Base-by-base conservation (phyloP, 495 filamentous ascomycete species). In the Penicillium psychrofluorescens region DNA sequence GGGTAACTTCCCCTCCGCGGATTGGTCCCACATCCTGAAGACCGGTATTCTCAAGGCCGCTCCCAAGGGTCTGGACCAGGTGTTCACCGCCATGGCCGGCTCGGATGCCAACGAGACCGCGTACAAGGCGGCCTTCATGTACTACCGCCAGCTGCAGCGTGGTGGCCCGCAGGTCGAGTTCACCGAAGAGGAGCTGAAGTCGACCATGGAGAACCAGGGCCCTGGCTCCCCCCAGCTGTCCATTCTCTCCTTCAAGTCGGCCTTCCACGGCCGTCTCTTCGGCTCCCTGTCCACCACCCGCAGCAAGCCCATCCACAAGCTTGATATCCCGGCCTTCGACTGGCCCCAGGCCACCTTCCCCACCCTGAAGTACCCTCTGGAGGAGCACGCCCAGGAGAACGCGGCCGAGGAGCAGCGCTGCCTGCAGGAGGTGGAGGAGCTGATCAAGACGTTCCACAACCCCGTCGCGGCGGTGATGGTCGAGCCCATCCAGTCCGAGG, bases 51-150 rank as follows among this genome's bases (percentile, higher is more conserved):
- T 98, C 49, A 82, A 77, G 57, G 91, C 87, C 40, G 90, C 94
- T 6, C 92, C 92, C 37, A 88, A 85, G 62, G 92, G 94, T 12
- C 72, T 95, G 54, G 70, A 94, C 75, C 89, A 97, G 65, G 92
- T 98, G 55, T 97, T 97, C 77, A 98, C 92, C 16, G 91, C 85
- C 53, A 88, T 90, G 80, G 81, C 91, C 41, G 92, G 92, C 51
- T 95, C 89, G 8, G 92, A 98, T 60, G 94, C 92, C 64, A 97
- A 96, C 72, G 94, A 99, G 68, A 89, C 88, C n/a, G 94, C 94
- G 40, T 99, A 90, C 77, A 98, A 98, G 67, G 92, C 92, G 32
- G 92, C 92, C 43, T 97, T 97, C 75, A 98, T 98, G 84, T 98
- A 86, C 80, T 84, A 85, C 49, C 84, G 90, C 15, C 88, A 90